phyloP scores from a whole-genome alignment of 371 early-diverging fungal genomes.

The Mortierella sp. region DNA sequence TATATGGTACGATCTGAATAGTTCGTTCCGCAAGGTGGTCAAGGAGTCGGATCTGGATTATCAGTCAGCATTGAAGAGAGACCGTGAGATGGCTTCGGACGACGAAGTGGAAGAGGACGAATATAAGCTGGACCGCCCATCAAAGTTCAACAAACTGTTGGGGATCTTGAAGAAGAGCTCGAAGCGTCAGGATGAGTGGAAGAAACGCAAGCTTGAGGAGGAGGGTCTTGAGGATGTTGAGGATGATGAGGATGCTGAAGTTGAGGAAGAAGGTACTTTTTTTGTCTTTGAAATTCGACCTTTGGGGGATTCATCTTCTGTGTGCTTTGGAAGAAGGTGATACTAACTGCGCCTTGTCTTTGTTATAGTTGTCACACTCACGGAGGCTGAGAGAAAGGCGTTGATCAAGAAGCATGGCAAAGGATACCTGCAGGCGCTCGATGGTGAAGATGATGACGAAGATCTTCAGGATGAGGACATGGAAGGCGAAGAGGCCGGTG shows the following conservation, averaged over 20 bases:
- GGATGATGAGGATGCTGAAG: constrained; percentile 51
- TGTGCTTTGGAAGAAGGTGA: neutral
- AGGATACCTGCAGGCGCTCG: constrained; percentile 42
- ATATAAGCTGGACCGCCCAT: constrained; percentile 49
- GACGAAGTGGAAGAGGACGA: constrained; percentile 59
- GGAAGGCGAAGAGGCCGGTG: constrained; percentile 32
- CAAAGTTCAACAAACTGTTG: constrained; percentile 52
- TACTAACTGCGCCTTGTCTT: neutral
- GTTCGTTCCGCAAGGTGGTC: constrained; percentile 62
- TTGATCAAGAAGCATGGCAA: constrained; percentile 51
- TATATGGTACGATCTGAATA: neutral
- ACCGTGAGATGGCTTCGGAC: constrained; percentile 58
- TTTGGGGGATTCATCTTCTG: neutral
- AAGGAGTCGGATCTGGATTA: constrained; percentile 67
- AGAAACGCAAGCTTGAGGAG: constrained; percentile 54
- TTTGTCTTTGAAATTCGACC: neutral
- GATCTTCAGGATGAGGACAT: constrained; percentile 45
- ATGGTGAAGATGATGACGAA: constrained; percentile 57
- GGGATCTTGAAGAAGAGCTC: constrained; percentile 54
- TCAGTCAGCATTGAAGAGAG: constrained; percentile 61
- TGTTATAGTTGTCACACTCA: constrained; percentile 40
- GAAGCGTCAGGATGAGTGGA: constrained; percentile 54
- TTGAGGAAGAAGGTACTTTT: constrained; percentile 41
- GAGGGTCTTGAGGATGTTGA: constrained; percentile 61
- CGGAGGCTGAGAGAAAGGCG: constrained; percentile 46